phyloP scores from a whole-genome alignment of 169 alveolate genomes.

The Blepharisma undulans region DNA sequence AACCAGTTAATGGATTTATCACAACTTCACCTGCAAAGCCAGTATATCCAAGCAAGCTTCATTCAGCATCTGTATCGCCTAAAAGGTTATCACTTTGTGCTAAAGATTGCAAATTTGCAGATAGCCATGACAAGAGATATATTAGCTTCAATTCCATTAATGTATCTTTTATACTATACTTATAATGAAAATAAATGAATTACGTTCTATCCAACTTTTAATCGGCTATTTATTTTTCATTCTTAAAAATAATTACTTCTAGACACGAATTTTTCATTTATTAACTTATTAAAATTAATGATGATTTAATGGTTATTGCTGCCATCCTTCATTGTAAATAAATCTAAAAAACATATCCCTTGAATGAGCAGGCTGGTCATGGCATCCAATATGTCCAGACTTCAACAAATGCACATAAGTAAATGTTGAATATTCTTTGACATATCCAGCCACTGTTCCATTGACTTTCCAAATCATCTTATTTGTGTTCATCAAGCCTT shows the following conservation, averaged over 20 bases:
- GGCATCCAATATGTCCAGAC: constrained; percentile 76
- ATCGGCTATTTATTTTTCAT: no score
- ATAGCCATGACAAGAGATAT: no score
- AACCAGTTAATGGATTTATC: constrained; percentile 23
- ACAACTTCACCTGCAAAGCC: constrained; percentile 39
- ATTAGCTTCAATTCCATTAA: not conserved
- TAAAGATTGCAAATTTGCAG: not conserved
- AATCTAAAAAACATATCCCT: constrained; percentile 48
- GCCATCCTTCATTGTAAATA: constrained; percentile 15
- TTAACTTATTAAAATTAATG: not conserved
- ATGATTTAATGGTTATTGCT: not conserved
- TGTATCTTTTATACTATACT: not conserved
- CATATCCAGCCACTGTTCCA: constrained; percentile 64
- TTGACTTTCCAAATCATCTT: constrained; percentile 56
- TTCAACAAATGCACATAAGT: constrained; percentile 53
- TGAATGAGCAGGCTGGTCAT: constrained; percentile 52
- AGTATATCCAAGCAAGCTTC: not conserved
- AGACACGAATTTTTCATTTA: not conserved
- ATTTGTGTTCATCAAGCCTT: constrained; percentile 34
- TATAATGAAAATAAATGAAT: no score
- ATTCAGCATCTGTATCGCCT: constrained; percentile 22
- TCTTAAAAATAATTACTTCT: no score
- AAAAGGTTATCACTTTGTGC: not conserved
- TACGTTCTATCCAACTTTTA: no score
- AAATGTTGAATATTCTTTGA: constrained; percentile 48